Percentiles rank a stretch among this genome's conserved stretches.
Evolutionary conservation across 164 flowering plant genomes (phyloP).

Genomic region (Kingdonia uniflora): DNA sequence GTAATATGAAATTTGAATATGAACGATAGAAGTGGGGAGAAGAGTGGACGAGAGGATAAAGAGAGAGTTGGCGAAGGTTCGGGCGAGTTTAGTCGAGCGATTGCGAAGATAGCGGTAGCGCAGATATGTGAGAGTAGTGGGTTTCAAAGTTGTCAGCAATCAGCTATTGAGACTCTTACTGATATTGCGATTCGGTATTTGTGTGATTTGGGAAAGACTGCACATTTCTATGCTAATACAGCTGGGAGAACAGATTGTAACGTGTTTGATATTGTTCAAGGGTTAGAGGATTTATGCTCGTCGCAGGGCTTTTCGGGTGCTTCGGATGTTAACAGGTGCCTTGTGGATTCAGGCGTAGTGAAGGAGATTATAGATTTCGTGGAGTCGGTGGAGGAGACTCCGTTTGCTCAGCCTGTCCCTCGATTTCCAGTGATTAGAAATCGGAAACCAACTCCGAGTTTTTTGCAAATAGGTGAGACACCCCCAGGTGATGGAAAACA

Average conservation of each 20-base stretch:
- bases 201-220: slow-evolving; percentile 41
- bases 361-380: slow-evolving; percentile 23
- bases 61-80: not conserved
- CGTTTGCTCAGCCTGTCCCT: slow-evolving; percentile 64
- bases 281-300: slow-evolving; percentile 52
- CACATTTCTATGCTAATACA: slow-evolving; percentile 36
- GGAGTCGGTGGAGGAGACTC: slow-evolving; percentile 41
- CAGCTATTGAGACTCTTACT: slow-evolving; percentile 56
- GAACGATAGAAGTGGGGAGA: slow-evolving; percentile 72
- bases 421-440: slow-evolving; percentile 49
- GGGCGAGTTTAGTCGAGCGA: slow-evolving; percentile 36
- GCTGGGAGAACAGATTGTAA: slow-evolving; percentile 63
- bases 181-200: slow-evolving; percentile 52
- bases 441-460: slow-evolving; percentile 44
- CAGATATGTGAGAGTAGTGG: slow-evolving; percentile 71
- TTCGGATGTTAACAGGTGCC: slow-evolving; percentile 41
- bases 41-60: slow-evolving; percentile 27
- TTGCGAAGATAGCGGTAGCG: slow-evolving; percentile 62
- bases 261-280: slow-evolving; percentile 61
- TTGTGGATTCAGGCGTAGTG: slow-evolving; percentile 37
- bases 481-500: slow-evolving; percentile 41
- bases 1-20: slow-evolving; percentile 64
- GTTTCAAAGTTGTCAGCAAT: slow-evolving; percentile 58
- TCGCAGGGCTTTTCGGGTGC: slow-evolving; percentile 63
- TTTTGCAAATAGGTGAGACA: slow-evolving; percentile 50